Conservation (phyloP, 176 grass and related monocot species). For the Ananas comosus region DNA sequence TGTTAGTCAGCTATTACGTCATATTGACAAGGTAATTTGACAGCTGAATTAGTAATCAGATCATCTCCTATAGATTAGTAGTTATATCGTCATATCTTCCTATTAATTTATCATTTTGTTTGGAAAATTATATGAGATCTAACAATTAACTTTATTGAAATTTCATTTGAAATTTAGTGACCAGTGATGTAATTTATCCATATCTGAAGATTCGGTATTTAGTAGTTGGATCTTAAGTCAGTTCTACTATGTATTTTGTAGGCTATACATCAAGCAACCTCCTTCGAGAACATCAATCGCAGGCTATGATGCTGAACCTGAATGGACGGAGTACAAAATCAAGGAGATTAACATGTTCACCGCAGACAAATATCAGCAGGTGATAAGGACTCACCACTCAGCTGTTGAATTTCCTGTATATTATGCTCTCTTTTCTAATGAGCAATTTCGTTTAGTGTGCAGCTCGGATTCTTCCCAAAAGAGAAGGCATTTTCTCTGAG, state of each 20-base stretch:
- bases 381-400: conserved; percentile 15
- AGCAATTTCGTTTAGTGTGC: conserved; percentile 34
- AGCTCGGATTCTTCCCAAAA: conserved; percentile 84
- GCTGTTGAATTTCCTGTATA: background rate
- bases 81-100: too few relatives aligned
- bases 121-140: too few relatives aligned
- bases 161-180: too few relatives aligned
- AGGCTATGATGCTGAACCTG: conserved; percentile 49
- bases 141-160: too few relatives aligned
- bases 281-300: conserved; percentile 47
- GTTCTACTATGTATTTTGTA: conserved; percentile 25
- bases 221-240: background rate
- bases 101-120: too few relatives aligned
- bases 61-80: too few relatives aligned
- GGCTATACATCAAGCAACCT: conserved; percentile 85
- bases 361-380: conserved; percentile 95
- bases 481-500: conserved; percentile 75
- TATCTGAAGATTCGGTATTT: background rate
- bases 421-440: conserved; percentile 6
- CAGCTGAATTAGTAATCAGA: too few relatives aligned
- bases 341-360: conserved; percentile 96
- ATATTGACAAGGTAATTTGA: too few relatives aligned
- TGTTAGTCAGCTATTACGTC: too few relatives aligned
- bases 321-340: conserved; percentile 96
- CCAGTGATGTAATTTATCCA: background rate